Evolutionary conservation across 495 filamentous ascomycete genomes (phyloP).

Genomic region (Tuber aestivum): DNA sequence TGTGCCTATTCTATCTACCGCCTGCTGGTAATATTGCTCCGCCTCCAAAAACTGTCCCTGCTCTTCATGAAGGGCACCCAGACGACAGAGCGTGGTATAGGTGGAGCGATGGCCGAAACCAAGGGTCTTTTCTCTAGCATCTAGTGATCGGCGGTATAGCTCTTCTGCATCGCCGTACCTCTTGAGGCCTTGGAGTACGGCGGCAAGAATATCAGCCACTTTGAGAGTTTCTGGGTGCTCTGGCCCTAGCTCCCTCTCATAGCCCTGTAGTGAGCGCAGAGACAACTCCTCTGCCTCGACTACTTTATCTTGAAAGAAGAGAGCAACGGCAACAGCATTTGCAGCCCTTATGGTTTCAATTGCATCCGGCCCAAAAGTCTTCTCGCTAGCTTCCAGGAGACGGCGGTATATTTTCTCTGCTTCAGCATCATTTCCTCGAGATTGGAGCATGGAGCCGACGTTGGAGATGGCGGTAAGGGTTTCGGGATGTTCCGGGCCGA

Average conservation of each 20-base stretch:
- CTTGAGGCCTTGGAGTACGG: slow-evolving; percentile 17
- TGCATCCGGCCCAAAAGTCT: slow-evolving; percentile 7
- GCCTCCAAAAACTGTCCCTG: background rate
- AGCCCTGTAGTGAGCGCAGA: slow-evolving; percentile 10
- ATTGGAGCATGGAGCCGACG: background rate
- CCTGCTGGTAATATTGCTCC: background rate
- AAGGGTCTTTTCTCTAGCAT: slow-evolving; percentile 19
- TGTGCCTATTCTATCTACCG: background rate
- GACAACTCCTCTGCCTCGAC: slow-evolving; percentile 28
- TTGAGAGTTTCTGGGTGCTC: slow-evolving; percentile 25
- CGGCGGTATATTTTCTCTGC: background rate
- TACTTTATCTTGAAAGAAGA: background rate
- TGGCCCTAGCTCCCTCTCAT: slow-evolving; percentile 19
- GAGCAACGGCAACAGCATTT: background rate
- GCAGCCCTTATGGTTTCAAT: background rate
- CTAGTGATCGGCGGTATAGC: slow-evolving; percentile 25
- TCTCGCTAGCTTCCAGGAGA: background rate
- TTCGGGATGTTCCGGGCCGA: background rate
- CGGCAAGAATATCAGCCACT: slow-evolving; percentile 15
- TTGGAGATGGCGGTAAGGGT: background rate
- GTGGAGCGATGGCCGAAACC: slow-evolving; percentile 15
- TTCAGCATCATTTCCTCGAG: background rate
- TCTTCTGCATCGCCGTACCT: slow-evolving; percentile 35
- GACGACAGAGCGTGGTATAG: background rate
- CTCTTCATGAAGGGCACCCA: background rate